Evolutionary conservation across 2,329 filamentous ascomycete genomes (phyloP).

Genomic region (Pezicula rhizophila): DNA sequence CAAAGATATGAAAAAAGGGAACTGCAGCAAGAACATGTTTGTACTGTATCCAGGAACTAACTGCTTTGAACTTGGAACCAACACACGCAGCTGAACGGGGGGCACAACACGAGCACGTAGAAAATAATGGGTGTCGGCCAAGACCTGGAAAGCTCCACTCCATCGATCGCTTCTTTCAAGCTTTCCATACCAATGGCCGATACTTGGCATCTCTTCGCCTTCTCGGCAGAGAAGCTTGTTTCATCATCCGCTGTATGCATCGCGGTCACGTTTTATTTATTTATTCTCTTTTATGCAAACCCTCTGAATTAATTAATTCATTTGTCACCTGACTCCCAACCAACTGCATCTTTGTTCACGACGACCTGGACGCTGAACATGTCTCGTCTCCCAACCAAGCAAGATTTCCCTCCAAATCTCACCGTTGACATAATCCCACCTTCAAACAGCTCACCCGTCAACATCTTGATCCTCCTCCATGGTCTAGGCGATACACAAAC

Average conservation of each 20-base stretch:
- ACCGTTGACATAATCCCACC: conserved; percentile 27
- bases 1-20: too few relatives aligned
- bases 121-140: too few relatives aligned
- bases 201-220: neutral
- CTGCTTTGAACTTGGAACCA: too few relatives aligned
- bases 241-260: neutral
- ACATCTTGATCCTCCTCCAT: conserved; percentile 62
- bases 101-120: too few relatives aligned
- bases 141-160: neutral
- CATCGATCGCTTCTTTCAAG: neutral
- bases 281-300: too few relatives aligned
- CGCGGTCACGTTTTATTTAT: too few relatives aligned
- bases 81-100: too few relatives aligned
- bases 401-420: conserved; percentile 42
- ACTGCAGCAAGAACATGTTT: too few relatives aligned
- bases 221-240: conserved; percentile 5
- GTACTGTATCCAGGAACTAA: too few relatives aligned
- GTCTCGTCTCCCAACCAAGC: conserved; percentile 27
- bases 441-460: conserved; percentile 37
- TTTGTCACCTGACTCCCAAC: neutral
- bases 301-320: neutral
- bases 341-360: neutral
- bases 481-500: conserved; percentile 59
- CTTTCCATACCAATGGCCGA: neutral
- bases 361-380: neutral